These are phyloP conservation scores for Akebia trifoliata DNA, from an alignment of 164 flowering plant species.

Conservation along the genomic window DNA sequence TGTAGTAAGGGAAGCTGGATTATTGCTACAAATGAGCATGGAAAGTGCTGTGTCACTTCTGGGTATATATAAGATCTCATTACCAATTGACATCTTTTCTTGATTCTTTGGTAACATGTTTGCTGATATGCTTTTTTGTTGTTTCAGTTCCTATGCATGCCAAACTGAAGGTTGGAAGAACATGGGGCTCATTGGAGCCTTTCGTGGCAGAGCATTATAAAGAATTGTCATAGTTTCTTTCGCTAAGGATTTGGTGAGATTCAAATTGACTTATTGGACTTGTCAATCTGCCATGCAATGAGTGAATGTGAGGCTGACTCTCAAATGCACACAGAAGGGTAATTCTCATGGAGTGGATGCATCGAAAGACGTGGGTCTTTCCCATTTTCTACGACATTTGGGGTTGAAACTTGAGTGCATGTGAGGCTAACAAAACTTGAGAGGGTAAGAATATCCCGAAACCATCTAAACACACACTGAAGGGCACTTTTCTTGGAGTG, in stretches of 20 bases:
- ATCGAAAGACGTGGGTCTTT: not conserved
- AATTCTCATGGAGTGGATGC: not conserved
- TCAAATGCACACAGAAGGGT: too few relatives aligned
- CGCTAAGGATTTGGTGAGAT: too few relatives aligned
- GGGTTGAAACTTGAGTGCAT: too few relatives aligned
- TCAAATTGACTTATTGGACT: too few relatives aligned
- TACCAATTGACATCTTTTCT: not conserved
- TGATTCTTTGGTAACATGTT: not conserved
- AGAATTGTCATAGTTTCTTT: not conserved
- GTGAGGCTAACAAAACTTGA: too few relatives aligned
- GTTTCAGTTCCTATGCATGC: slow-evolving; percentile 80
- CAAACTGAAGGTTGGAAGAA: slow-evolving; percentile 79
- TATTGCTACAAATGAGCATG: slow-evolving; percentile 70
- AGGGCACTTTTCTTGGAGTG: too few relatives aligned
- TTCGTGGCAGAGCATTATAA: slow-evolving; percentile 28
- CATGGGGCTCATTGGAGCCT: slow-evolving; percentile 92
- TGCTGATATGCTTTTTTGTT: not conserved
- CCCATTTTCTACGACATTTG: too few relatives aligned
- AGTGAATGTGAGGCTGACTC: too few relatives aligned
- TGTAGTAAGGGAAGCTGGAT: slow-evolving; percentile 61
- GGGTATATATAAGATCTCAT: slow-evolving; percentile 39
- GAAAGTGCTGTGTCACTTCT: slow-evolving; percentile 78
- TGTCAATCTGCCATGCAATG: too few relatives aligned
- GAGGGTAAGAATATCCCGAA: too few relatives aligned
- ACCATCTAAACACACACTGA: too few relatives aligned